phyloP scores from a whole-genome alignment of 805 yeast genomes.

The Candida taoyuanica region DNA sequence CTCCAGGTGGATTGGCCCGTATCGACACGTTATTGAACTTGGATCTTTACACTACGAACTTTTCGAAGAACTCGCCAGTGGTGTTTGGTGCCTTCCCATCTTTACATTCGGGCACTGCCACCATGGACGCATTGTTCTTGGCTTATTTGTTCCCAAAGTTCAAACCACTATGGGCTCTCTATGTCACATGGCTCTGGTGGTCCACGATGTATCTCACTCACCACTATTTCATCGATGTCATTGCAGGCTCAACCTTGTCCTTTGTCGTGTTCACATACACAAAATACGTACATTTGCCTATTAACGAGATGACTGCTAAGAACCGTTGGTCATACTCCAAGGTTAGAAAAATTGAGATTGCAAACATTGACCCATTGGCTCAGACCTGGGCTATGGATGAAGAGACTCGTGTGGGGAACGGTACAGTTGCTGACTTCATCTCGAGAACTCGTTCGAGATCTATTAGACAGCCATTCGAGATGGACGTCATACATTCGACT shows the following conservation, averaged over 20 bases:
- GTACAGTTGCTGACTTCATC: neutral
- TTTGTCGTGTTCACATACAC: constrained; percentile 64
- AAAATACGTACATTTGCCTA: constrained; percentile 65
- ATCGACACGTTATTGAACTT: constrained; percentile 76
- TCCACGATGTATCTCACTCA: constrained; percentile 96
- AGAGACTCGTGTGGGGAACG: constrained; percentile 18
- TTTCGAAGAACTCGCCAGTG: constrained; percentile 76
- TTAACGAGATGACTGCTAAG: constrained; percentile 43
- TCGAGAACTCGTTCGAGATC: constrained; percentile 19
- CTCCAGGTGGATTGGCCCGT: constrained; percentile 92
- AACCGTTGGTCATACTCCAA: constrained; percentile 67
- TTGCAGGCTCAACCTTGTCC: constrained; percentile 89
- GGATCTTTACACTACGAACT: constrained; percentile 78
- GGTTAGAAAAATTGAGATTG: constrained; percentile 32
- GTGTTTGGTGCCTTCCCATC: constrained; percentile 91
- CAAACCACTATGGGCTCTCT: constrained; percentile 61
- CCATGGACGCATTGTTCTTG: constrained; percentile 87
- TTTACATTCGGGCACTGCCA: constrained; percentile 89
- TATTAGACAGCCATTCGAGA: constrained; percentile 23
- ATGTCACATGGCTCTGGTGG: constrained; percentile 97
- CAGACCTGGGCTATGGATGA: constrained; percentile 26
- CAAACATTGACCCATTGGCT: constrained; percentile 33
- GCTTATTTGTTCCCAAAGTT: constrained; percentile 74
- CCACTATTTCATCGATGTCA: constrained; percentile 90
- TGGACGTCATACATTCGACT: constrained; percentile 18